Conservation (phyloP, 208 protist species). For the Trypanosoma vivax region DNA sequence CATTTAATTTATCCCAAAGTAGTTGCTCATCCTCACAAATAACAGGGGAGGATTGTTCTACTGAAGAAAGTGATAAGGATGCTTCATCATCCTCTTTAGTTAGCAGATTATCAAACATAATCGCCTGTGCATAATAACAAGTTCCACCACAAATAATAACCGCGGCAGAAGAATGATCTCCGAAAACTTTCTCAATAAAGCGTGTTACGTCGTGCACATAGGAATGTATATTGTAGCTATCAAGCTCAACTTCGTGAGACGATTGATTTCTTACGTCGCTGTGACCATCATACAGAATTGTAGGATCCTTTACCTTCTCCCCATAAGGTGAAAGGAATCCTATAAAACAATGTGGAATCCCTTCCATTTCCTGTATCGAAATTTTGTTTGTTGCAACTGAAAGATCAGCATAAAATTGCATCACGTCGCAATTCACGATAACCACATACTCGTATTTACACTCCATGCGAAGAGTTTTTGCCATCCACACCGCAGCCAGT, state of each 20-base stretch:
- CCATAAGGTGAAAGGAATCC: conserved; percentile 49
- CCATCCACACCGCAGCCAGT: conserved; percentile 53
- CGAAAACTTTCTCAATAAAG: conserved; percentile 52
- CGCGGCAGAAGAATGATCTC: conserved; percentile 24
- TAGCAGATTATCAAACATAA: conserved; percentile 60
- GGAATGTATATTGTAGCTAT: conserved; percentile 38
- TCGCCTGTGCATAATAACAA: conserved; percentile 64
- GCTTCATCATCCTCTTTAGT: conserved; percentile 20
- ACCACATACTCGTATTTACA: conserved; percentile 54
- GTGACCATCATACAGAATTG: conserved; percentile 16
- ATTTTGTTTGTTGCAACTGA: conserved; percentile 87
- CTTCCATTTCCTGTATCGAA: conserved; percentile 34
- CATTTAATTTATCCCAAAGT: conserved; percentile 52
- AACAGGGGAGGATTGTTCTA: background rate
- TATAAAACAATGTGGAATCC: conserved; percentile 72
- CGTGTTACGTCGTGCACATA: conserved; percentile 38
- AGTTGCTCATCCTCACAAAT: conserved; percentile 5
- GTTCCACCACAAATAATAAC: conserved; percentile 80
- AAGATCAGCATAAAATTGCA: conserved; percentile 84
- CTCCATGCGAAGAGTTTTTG: conserved; percentile 31
- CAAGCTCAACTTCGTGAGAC: background rate
- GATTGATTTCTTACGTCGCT: conserved; percentile 5
- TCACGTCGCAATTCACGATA: conserved; percentile 84
- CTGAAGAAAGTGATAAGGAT: background rate
- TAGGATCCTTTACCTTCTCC: conserved; percentile 14